Evolutionary conservation across 2,329 filamentous ascomycete species (phyloP).

Genomic region (Aspergillus clavatus): DNA sequence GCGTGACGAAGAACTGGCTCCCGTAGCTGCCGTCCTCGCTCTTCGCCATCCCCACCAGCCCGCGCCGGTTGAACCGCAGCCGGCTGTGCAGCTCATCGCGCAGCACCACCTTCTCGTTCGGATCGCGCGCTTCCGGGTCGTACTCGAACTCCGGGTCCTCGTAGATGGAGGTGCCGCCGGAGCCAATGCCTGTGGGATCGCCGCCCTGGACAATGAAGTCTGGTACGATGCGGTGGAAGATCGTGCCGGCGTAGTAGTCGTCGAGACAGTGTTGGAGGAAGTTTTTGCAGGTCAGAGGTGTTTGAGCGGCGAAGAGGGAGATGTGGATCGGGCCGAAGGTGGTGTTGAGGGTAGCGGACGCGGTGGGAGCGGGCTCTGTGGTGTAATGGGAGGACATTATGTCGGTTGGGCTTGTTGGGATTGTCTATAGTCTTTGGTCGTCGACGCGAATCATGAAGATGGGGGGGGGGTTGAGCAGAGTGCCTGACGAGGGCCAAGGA

Average conservation of each 20-base stretch:
- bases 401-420: background rate
- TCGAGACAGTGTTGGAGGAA: constrained; percentile 94
- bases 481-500: no score
- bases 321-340: constrained; percentile 83
- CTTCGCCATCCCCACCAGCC: constrained; percentile 94
- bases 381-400: constrained; percentile 87
- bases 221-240: constrained; percentile 89
- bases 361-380: constrained; percentile 89
- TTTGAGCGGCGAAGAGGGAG: constrained; percentile 92
- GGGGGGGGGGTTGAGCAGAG: background rate
- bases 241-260: constrained; percentile 88
- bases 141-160: constrained; percentile 61
- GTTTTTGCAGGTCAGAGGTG: constrained; percentile 85
- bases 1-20: constrained; percentile 94
- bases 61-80: constrained; percentile 86
- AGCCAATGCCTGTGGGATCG: constrained; percentile 87
- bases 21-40: constrained; percentile 68
- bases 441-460: background rate
- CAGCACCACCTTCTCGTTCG: constrained; percentile 57
- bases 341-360: constrained; percentile 84
- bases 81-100: constrained; percentile 89
- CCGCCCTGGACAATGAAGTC: constrained; percentile 93
- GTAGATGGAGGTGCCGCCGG: constrained; percentile 88
- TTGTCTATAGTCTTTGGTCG: background rate
- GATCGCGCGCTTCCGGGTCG: constrained; percentile 47